Base-by-base conservation (phyloP, 228 moss, liverwort and hornwort species). In the Sphagnum fallax region DNA sequence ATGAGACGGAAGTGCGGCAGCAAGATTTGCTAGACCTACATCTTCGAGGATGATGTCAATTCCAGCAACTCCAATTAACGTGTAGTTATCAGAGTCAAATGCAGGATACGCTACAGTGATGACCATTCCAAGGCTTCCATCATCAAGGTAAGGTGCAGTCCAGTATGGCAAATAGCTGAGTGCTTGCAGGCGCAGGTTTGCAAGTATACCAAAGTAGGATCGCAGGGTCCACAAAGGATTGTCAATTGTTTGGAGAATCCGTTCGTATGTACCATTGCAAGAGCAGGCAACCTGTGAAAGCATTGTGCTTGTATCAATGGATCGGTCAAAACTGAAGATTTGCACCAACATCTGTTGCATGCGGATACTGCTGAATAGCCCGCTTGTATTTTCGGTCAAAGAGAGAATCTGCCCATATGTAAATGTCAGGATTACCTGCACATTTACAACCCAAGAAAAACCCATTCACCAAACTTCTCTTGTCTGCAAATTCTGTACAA, bases 21-120 rank as follows among this genome's bases (percentile, higher is more conserved):
- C 76, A 0, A 53, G 1, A 4, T 10, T n/a, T 0, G 69, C 60
- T 13, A 74, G 71, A 13, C 79, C 76, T 8, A 84, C 6, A 73
- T 78, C 81, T 0, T 60, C 67, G 55, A 84, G 67, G 60, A 74
- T 60, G 48, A 84, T 71, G 53, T 84, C 84, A 13, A 74, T 75
- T 5, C 81, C 84, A 10, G 73, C 81, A 52, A 84, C 84, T 1
- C 84, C 84, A 0, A 84, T 60, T 0, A 84, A 73, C 0, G 82
- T 82, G 73, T 68, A 76, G 16, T 82, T 79, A 64, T 82, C 82
- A 0, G 75, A 62, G 5, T 77, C 82, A 47, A 82, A 82, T 8
- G 68, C 76, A 4, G 84, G 81, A 55, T 81, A 84, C 0, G 78
- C 84, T 9, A 74, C 84, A 0, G 84, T 84, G n/a, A 84, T 84